Evolutionary conservation across 2,329 filamentous ascomycete genomes (phyloP).

Genomic region (Alternaria triticina): DNA sequence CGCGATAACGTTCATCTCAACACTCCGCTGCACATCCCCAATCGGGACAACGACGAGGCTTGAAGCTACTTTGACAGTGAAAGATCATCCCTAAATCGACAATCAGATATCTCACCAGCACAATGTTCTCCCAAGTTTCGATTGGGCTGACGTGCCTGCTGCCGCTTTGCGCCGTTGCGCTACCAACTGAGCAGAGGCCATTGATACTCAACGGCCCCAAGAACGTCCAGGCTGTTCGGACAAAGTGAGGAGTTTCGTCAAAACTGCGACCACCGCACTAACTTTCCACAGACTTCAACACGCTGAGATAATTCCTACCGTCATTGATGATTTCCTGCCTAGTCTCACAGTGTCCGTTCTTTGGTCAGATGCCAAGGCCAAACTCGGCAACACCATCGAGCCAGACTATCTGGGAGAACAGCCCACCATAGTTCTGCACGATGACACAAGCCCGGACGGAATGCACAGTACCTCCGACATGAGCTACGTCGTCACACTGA

Average conservation of each 20-base stretch:
- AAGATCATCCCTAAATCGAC: neutral
- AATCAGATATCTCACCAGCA: neutral
- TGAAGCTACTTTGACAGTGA: neutral
- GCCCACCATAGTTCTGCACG: constrained; percentile 51
- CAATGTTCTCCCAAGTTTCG: constrained; percentile 23
- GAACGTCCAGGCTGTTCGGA: constrained; percentile 33
- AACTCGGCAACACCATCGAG: constrained; percentile 62
- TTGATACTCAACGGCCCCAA: constrained; percentile 18
- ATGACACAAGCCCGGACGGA: constrained; percentile 32
- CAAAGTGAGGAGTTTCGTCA: constrained; percentile 26
- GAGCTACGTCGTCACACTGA: constrained; percentile 59
- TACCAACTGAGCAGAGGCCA: constrained; percentile 40
- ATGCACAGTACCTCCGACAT: constrained; percentile 29
- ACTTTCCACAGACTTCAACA: constrained; percentile 39
- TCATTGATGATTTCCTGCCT: constrained; percentile 66
- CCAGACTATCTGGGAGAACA: constrained; percentile 51
- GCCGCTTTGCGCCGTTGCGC: constrained; percentile 23
- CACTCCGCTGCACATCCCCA: neutral
- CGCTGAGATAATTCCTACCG: constrained; percentile 54
- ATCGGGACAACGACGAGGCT: neutral
- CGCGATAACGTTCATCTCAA: constrained; percentile 15
- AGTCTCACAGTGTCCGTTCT: constrained; percentile 58
- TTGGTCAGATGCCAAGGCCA: constrained; percentile 51
- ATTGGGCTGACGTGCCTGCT: constrained; percentile 21
- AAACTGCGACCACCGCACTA: neutral